These are phyloP conservation scores for Penicillium simplicissimum DNA, from an alignment of 495 filamentous ascomycete species.

Conservation along the genomic window DNA sequence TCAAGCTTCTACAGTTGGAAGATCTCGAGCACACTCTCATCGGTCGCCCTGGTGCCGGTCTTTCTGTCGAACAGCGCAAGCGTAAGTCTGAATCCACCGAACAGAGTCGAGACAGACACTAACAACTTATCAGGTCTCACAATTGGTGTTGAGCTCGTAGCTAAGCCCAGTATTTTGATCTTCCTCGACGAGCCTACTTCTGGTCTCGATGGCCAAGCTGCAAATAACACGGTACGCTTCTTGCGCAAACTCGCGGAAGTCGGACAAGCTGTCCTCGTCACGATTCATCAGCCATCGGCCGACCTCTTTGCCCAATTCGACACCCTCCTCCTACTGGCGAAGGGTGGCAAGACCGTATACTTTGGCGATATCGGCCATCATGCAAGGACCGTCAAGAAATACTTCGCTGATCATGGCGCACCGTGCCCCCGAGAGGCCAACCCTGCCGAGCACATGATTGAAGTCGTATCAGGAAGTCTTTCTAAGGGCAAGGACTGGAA, in stretches of 20 bases:
- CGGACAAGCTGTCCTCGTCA: conserved; percentile 70
- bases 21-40: conserved; percentile 55
- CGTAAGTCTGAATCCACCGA: conserved; percentile 17
- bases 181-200: conserved; percentile 81
- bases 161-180: conserved; percentile 65
- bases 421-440: conserved; percentile 72
- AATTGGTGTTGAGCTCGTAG: conserved; percentile 67
- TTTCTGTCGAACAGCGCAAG: conserved; percentile 64
- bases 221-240: conserved; percentile 65
- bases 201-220: no score
- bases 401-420: conserved; percentile 77
- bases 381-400: conserved; percentile 55
- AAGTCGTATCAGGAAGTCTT: conserved; percentile 58
- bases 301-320: conserved; percentile 75
- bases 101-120: conserved; percentile 13
- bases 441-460: conserved; percentile 91
- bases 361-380: conserved; percentile 64
- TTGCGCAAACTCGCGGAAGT: conserved; percentile 63
- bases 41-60: conserved; percentile 50
- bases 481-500: conserved; percentile 57
- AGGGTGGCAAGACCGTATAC: conserved; percentile 70
- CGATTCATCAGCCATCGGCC: conserved; percentile 75
- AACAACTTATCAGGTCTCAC: conserved; percentile 43
- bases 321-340: conserved; percentile 64
- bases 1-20: conserved; percentile 43